A percentile compares a stretch with the other conserved stretches of the same genome.
phyloP scores from a whole-genome alignment of 257 asterid genomes.

The Eucommia ulmoides region DNA sequence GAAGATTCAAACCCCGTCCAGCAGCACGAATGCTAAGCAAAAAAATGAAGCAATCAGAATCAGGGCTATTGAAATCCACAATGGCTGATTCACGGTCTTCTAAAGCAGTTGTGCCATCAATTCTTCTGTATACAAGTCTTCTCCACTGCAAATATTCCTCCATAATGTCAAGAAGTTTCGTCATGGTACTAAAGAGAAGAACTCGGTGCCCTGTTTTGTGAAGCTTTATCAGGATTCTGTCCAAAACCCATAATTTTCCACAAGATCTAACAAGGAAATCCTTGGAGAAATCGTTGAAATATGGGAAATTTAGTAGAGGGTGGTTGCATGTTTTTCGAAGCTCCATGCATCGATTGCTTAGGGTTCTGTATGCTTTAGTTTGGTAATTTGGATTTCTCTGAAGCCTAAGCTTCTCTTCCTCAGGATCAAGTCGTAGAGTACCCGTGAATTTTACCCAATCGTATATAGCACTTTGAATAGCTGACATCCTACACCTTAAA shows the following conservation, averaged over 20 bases:
- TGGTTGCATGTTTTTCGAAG: conserved; percentile 94
- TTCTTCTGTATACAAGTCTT: conserved; percentile 83
- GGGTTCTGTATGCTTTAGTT: conserved; percentile 58
- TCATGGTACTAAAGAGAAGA: conserved; percentile 94
- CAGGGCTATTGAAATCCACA: conserved; percentile 80
- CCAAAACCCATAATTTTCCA: conserved; percentile 92
- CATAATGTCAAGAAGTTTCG: conserved; percentile 91
- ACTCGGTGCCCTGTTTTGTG: conserved; percentile 95
- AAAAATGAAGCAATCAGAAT: conserved; percentile 90
- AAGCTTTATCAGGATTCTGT: conserved; percentile 81
- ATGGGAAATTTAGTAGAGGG: conserved; percentile 92
- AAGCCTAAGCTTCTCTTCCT: conserved; percentile 75
- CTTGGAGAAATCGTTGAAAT: conserved; percentile 75
- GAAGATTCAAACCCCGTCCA: conserved; percentile 96
- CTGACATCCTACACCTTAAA: conserved; percentile 92
- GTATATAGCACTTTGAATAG: conserved; percentile 82
- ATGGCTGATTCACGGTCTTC: conserved; percentile 99
- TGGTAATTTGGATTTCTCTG: conserved; percentile 70
- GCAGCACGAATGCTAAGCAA: conserved; percentile 99
- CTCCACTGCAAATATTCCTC: conserved; percentile 99
- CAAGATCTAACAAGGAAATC: conserved; percentile 94
- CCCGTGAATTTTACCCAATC: conserved; percentile 99
- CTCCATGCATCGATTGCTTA: conserved; percentile 96
- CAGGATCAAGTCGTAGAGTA: conserved; percentile 91
- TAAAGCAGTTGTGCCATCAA: conserved; percentile 94